phyloP scores from a whole-genome alignment of 176 grass and related monocot species.

The Otatea glauca region DNA sequence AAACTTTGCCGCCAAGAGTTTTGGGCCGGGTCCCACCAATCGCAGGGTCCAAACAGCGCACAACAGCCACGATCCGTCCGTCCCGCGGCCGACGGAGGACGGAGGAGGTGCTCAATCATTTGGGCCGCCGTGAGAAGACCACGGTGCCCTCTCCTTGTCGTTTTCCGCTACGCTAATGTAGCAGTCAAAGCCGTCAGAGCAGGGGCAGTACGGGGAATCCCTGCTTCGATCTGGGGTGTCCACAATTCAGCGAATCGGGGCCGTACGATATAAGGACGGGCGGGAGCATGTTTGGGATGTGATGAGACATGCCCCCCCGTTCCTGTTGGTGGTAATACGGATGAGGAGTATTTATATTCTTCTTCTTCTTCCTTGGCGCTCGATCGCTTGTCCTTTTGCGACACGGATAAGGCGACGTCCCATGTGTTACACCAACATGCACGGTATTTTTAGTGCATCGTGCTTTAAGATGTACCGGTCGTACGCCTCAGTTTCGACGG shows the following conservation, averaged over 20 bases:
- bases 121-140: not conserved
- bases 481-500: too few relatives aligned
- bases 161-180: not conserved
- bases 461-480: too few relatives aligned
- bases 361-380: too few relatives aligned
- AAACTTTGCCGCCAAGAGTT: constrained; percentile 29
- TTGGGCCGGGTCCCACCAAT: not conserved
- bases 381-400: too few relatives aligned
- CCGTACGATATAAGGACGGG: constrained; percentile 33
- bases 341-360: too few relatives aligned
- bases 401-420: too few relatives aligned
- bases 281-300: constrained; percentile 9
- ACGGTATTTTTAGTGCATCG: too few relatives aligned
- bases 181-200: not conserved
- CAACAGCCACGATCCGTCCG: too few relatives aligned
- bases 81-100: too few relatives aligned
- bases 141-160: not conserved
- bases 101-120: constrained; percentile 30
- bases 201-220: not conserved
- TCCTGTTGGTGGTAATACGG: not conserved
- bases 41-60: not conserved
- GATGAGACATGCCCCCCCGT: constrained; percentile 23
- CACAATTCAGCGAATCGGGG: not conserved
- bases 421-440: too few relatives aligned
- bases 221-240: too few relatives aligned